Evolutionary conservation across 148 eudicot species (phyloP).

Genomic region (Camellia sinensis): DNA sequence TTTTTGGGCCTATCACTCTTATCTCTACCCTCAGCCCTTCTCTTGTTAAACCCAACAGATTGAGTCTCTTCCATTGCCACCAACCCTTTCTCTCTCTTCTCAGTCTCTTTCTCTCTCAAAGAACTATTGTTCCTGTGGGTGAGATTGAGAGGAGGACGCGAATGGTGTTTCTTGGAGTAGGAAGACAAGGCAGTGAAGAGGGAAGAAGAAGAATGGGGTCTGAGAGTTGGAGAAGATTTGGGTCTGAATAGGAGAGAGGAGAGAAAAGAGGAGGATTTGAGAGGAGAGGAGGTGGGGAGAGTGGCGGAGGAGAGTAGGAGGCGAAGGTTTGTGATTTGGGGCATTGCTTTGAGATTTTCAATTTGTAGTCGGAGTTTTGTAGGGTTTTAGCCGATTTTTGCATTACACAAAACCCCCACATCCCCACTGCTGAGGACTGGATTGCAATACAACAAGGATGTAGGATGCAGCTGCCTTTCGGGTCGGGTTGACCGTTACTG

Average conservation of each 20-base stretch:
- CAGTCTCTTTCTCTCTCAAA: slow-evolving; percentile 20
- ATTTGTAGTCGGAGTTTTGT: neutral
- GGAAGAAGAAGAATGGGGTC: slow-evolving; percentile 3
- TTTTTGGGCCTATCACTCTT: slow-evolving; percentile 48
- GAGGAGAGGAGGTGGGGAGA: slow-evolving; percentile 25
- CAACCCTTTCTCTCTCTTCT: slow-evolving; percentile 25
- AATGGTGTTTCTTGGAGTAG: slow-evolving; percentile 22
- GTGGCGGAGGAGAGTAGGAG: slow-evolving; percentile 30
- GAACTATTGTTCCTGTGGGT: slow-evolving; percentile 36
- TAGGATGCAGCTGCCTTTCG: too few species aligned
- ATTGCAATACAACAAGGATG: too few species aligned
- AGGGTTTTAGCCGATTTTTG: neutral
- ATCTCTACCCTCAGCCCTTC: slow-evolving; percentile 81
- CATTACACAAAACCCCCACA: too few species aligned
- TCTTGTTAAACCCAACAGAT: slow-evolving; percentile 55
- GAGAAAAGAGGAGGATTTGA: slow-evolving; percentile 20
- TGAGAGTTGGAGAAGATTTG: slow-evolving; percentile 14
- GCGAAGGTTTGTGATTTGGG: slow-evolving; percentile 47
- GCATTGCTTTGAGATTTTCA: slow-evolving; percentile 26
- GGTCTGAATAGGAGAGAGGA: slow-evolving; percentile 18
- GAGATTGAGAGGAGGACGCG: slow-evolving; percentile 14
- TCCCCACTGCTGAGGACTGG: too few species aligned
- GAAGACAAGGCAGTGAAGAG: slow-evolving; percentile 33
- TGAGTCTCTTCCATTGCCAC: slow-evolving; percentile 38
- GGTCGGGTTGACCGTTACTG: too few species aligned